Evolutionary conservation across 83 land plant genomes (phyloP).

Genomic region (Diphasiastrum complanatum): DNA sequence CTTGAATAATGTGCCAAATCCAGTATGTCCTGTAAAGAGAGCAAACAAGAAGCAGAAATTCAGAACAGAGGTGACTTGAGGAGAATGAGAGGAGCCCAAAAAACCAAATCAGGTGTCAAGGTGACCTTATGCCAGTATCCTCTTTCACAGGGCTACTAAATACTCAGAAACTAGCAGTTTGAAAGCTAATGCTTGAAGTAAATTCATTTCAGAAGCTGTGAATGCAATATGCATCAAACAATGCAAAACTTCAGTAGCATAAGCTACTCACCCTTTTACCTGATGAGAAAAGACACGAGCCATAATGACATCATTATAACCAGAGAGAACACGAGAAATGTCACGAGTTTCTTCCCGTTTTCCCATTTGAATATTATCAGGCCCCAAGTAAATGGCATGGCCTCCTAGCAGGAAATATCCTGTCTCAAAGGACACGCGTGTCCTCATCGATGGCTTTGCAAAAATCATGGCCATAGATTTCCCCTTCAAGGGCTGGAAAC

Average conservation of each 20-base stretch:
- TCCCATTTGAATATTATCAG: slow-evolving; percentile 10
- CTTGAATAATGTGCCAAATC: slow-evolving; percentile 78
- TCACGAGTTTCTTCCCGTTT: slow-evolving; percentile 11
- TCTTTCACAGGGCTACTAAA: no score
- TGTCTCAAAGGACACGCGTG: slow-evolving; percentile 13
- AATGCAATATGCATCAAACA: no score
- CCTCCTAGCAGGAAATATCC: slow-evolving; percentile 15
- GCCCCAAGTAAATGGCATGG: slow-evolving; percentile 12
- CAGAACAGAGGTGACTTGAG: no score
- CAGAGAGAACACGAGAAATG: slow-evolving; percentile 6
- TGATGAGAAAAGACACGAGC: slow-evolving; percentile 16
- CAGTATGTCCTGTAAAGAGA: slow-evolving; percentile 80
- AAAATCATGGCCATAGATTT: slow-evolving; percentile 18
- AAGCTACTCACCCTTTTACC: no score
- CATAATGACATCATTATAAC: slow-evolving; percentile 11
- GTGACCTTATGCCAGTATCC: no score
- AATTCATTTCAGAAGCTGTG: no score
- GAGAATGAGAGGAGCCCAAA: no score
- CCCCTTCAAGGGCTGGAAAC: slow-evolving; percentile 11
- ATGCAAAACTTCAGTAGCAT: no score
- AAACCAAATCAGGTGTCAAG: no score
- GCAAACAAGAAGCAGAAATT: no score
- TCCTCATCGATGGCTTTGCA: slow-evolving; percentile 13
- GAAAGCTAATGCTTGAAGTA: no score
- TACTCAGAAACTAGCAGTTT: no score